Evolutionary conservation across 75 land plant genomes (phyloP).

Genomic region (Azolla pinnata): DNA sequence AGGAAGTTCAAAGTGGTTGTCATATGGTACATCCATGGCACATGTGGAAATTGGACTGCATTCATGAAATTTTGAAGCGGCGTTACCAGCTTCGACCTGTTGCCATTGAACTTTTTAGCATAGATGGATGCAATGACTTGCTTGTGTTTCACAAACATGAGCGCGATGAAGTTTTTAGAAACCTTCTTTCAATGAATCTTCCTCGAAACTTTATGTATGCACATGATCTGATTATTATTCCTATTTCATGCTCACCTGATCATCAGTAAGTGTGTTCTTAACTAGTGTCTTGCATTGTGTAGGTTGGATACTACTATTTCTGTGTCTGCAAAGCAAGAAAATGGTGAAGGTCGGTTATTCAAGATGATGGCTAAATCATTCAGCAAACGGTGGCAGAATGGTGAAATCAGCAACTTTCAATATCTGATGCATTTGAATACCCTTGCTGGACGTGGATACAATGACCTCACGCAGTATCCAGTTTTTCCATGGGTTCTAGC

Average conservation of each 20-base stretch:
- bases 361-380: conserved; percentile 96
- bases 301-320: conserved; percentile 98
- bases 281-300: conserved; percentile 11
- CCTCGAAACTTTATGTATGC: conserved; percentile 96
- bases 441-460: conserved; percentile 98
- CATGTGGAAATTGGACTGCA: conserved; percentile 97
- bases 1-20: conserved; percentile 53
- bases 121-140: conserved; percentile 99
- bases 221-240: too few species aligned
- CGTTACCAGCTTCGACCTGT: conserved; percentile 98
- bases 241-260: neutral
- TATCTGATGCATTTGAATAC: conserved; percentile 99
- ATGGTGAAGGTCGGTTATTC: conserved; percentile 87
- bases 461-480: conserved; percentile 98
- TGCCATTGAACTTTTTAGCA: conserved; percentile 98
- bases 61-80: conserved; percentile 92
- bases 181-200: conserved; percentile 86
- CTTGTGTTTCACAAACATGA: conserved; percentile 95
- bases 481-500: conserved; percentile 99
- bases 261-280: neutral
- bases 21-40: conserved; percentile 83
- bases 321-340: conserved; percentile 84
- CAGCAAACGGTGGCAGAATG: conserved; percentile 99
- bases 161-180: conserved; percentile 95
- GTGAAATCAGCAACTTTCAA: conserved; percentile 99